Base-by-base conservation (phyloP, 257 asterid species). In the Solanum raphanifolium region DNA sequence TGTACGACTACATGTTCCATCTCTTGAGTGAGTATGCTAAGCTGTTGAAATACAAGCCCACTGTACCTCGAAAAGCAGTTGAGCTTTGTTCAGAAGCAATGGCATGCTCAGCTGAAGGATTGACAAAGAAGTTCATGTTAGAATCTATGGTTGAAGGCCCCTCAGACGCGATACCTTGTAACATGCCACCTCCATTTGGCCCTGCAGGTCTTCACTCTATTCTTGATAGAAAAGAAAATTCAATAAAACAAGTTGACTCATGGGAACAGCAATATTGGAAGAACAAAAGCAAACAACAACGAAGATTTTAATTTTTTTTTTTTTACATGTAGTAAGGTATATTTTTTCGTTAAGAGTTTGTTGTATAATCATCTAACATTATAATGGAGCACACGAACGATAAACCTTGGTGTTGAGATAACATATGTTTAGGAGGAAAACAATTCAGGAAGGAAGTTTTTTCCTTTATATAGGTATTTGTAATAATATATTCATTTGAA, bases 1-100 rank as follows among this genome's bases (percentile, higher is more conserved):
- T 96, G 46, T 96, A 96, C 29, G 99, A 96, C 88, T 96, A 95
- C 95, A 96, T 96, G 97, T 93, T 96, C 89, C 99, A 95, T 87
- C 91, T 94, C 48, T 74, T 96, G 87, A 91, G 84, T 12, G 94
- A 92, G 87, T 96, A 96, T 3, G 89, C 97, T 2, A 96, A 92
- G 95, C 96, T 96, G 52, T 87, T 96, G 39, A 95, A 60, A 13
- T 96, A 91, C 95, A 94, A 93, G 90, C 98, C 99, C 27, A 85
- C 90, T 0, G 48, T 93, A 65, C 95, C 99, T 27, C 25, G 34
- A 71, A 83, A 55, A 31, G 98, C 98, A 0, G 89, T 93, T 3
- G 95, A 96, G 32, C 91, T 96, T 38, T 96, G 99, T 78, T 92
- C 97, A 0, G 98, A 96, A 72, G 34, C 89, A 7, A 90, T 96